Percentiles rank a stretch among this genome's conserved stretches.
phyloP scores from a whole-genome alignment of 2,329 filamentous ascomycete genomes.

The Peltaster fructicola region DNA sequence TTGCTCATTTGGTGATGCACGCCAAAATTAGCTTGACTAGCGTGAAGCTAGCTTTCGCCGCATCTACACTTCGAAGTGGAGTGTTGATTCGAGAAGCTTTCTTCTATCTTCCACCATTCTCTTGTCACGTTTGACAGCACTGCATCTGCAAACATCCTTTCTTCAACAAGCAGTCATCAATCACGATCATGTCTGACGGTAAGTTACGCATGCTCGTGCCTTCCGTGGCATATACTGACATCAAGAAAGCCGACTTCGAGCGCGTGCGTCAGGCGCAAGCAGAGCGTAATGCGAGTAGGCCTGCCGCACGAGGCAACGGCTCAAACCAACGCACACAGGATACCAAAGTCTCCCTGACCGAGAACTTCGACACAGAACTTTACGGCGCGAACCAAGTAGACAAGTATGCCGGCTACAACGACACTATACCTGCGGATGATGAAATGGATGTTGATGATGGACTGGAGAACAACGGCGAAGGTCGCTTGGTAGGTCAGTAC shows the following conservation, averaged over 20 bases:
- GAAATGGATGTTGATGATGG: slow-evolving; percentile 62
- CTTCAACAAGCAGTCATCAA: no score
- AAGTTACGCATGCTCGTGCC: slow-evolving; percentile 5
- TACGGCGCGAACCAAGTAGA: slow-evolving; percentile 60
- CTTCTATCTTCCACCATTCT: no score
- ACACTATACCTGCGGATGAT: slow-evolving; percentile 64
- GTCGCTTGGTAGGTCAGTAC: slow-evolving; percentile 77
- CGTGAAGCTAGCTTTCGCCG: no score
- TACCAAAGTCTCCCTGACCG: slow-evolving; percentile 81
- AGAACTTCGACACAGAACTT: slow-evolving; percentile 71
- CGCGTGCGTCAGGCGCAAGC: slow-evolving; percentile 74
- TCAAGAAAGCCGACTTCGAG: slow-evolving; percentile 55
- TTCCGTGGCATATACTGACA: no score
- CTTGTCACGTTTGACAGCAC: no score
- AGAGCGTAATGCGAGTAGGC: slow-evolving; percentile 76
- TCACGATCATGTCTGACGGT: slow-evolving; percentile 19
- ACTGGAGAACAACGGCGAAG: slow-evolving; percentile 46
- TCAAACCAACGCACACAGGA: slow-evolving; percentile 60
- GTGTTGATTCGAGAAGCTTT: no score
- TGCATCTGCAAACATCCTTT: no score
- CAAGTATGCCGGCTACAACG: slow-evolving; percentile 79
- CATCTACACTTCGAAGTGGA: no score
- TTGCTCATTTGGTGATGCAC: no score
- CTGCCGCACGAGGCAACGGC: slow-evolving; percentile 62
- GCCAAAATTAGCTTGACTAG: no score